Base-by-base conservation (phyloP, 495 filamentous ascomycete genomes). In the Aspergillus baeticus region DNA sequence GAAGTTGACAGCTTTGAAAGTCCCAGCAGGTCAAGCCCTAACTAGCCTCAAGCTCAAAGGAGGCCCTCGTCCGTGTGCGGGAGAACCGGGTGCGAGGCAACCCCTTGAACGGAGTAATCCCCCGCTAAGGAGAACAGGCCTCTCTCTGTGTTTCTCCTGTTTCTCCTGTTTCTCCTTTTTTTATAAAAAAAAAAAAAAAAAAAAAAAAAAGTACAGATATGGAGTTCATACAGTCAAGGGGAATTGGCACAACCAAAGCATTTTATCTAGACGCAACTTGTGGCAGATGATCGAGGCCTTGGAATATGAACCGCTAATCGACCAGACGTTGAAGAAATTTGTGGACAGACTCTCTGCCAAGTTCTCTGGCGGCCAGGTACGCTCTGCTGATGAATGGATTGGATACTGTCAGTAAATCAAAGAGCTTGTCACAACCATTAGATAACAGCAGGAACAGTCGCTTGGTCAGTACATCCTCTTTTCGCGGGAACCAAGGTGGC, bases 391-490 rank as follows among this genome's bases (percentile, higher is more conserved):
- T 49, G 54, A 56, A 48, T 56, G 54, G 54, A 41, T 36, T 22
- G 42, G 23, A 33, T 59, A 50, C 57, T 59, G 57, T 59, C 14
- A 48, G 51, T 29, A 14, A 10, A 13, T 7, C 42, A n/a, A 50
- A 11, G n/a, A 10, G 6, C 14, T 18, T 17, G 29, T 31, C 23
- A 34, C 1, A 22, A 17, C 35, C 22, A 38, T 7, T 5, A 31
- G 8, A 11, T 47, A 6, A 31, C 2, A 26, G 13, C 41, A 31
- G 17, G 5, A 14, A 20, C 43, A 74, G 71, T 71, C 54, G 71
- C 72, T 15, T 76, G 68, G 65, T n/a, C n/a, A n/a, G 1, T 76
- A 75, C 59, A 70, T 87, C 49, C 84, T n/a, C n/a, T n/a, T n/a
- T n/a, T 84, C 0, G 64, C 58, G 2, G 63, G 63, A 18, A 59